These are phyloP conservation scores for Scorias spongiosa DNA, from an alignment of 2,329 filamentous ascomycete genomes.

Conservation along the genomic window DNA sequence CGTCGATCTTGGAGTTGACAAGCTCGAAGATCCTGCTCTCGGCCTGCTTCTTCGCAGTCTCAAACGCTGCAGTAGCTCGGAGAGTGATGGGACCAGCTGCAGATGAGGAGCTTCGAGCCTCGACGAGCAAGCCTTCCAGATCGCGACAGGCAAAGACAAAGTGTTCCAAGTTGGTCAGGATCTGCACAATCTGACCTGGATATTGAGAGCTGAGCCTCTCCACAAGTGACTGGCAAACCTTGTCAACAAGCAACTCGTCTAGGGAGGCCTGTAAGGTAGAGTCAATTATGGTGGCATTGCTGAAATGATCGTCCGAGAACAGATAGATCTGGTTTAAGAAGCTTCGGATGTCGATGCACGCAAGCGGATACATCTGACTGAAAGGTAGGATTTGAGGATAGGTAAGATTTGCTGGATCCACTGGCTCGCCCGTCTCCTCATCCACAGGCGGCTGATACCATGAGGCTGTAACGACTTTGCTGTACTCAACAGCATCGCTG, in stretches of 20 bases:
- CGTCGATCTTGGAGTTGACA: conserved; percentile 96
- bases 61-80: conserved; percentile 72
- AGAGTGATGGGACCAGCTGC: conserved; percentile 68
- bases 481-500: conserved; percentile 76
- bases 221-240: conserved; percentile 81
- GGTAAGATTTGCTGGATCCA: conserved; percentile 53
- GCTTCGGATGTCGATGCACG: conserved; percentile 95
- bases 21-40: conserved; percentile 97
- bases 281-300: conserved; percentile 78
- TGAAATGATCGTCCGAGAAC: conserved; percentile 92
- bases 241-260: conserved; percentile 85
- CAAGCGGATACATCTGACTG: conserved; percentile 96
- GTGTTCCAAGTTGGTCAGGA: conserved; percentile 92
- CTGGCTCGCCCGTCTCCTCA: conserved; percentile 38
- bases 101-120: conserved; percentile 67
- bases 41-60: conserved; percentile 81
- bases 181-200: conserved; percentile 93
- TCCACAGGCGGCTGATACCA: conserved; percentile 64
- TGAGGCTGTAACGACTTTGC: conserved; percentile 88
- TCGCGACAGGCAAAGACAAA: conserved; percentile 89
- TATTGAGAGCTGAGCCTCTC: conserved; percentile 85
- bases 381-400: conserved; percentile 91
- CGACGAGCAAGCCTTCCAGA: conserved; percentile 70
- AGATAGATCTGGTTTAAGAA: conserved; percentile 98
- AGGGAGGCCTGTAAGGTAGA: conserved; percentile 74